Evolutionary conservation across 805 yeast species (phyloP).

Genomic region (Candida argentea): DNA sequence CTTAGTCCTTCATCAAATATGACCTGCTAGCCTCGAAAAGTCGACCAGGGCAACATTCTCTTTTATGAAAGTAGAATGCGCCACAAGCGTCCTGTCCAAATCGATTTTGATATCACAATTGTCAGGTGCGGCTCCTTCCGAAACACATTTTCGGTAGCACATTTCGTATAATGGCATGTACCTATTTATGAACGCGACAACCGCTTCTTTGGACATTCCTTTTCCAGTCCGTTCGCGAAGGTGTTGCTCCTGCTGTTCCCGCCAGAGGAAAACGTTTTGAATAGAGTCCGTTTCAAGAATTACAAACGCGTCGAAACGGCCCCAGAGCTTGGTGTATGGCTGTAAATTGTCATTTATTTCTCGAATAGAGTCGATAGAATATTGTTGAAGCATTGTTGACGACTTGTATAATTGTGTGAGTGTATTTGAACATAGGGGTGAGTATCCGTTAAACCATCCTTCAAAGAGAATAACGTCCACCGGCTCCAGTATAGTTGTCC

Average conservation of each 20-base stretch:
- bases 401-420: no score
- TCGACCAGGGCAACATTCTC: not conserved
- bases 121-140: not conserved
- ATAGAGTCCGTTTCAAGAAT: conserved; percentile 52
- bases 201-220: conserved; percentile 78
- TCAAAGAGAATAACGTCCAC: conserved; percentile 69
- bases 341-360: conserved; percentile 43
- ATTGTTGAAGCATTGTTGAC: conserved; percentile 6
- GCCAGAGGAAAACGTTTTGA: conserved; percentile 65
- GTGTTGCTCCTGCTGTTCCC: conserved; percentile 64
- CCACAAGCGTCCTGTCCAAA: not conserved
- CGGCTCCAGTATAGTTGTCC: conserved; percentile 26
- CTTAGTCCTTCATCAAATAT: no score
- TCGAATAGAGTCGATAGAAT: conserved; percentile 12
- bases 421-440: conserved; percentile 14
- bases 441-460: conserved; percentile 91
- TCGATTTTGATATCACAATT: not conserved
- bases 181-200: conserved; percentile 59
- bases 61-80: not conserved
- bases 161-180: conserved; percentile 81
- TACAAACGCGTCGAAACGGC: conserved; percentile 47
- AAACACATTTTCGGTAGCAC: conserved; percentile 34
- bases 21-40: not conserved
- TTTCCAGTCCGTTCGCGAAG: conserved; percentile 40
- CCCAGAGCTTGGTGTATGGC: conserved; percentile 47